Evolutionary conservation across 768 basidiomycete species (phyloP).

Genomic region (Suillus variegatus): DNA sequence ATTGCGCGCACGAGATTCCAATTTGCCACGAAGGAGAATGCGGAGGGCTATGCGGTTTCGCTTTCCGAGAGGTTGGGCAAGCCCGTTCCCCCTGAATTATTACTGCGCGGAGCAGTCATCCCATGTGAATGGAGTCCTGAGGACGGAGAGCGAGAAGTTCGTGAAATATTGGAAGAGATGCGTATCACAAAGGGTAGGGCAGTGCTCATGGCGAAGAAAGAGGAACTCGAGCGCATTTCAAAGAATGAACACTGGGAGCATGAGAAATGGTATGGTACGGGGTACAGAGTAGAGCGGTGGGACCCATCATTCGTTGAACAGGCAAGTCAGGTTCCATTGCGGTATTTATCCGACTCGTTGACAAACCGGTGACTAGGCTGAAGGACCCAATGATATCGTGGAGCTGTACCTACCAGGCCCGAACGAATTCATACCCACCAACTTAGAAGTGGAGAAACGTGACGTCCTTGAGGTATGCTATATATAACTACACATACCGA

Average conservation of each 20-base stretch:
- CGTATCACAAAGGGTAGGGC: slow-evolving; percentile 61
- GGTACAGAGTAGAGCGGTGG: slow-evolving; percentile 75
- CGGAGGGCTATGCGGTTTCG: slow-evolving; percentile 78
- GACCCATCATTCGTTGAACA: slow-evolving; percentile 60
- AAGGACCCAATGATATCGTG: slow-evolving; percentile 58
- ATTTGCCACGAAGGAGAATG: slow-evolving; percentile 81
- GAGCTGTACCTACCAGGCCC: slow-evolving; percentile 80
- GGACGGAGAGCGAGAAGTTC: slow-evolving; percentile 51
- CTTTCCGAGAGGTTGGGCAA: slow-evolving; percentile 74
- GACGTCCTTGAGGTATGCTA: slow-evolving; percentile 59
- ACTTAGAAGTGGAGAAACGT: slow-evolving; percentile 80
- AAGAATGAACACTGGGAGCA: slow-evolving; percentile 62
- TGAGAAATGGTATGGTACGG: slow-evolving; percentile 93
- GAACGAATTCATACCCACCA: slow-evolving; percentile 89
- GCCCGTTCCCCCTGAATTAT: slow-evolving; percentile 78
- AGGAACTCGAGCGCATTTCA: slow-evolving; percentile 55
- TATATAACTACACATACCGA: neutral
- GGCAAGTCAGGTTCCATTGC: slow-evolving; percentile 32
- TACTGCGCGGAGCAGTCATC: slow-evolving; percentile 71
- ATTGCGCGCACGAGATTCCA: slow-evolving; percentile 78
- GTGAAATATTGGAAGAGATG: slow-evolving; percentile 61
- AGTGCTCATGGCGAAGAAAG: slow-evolving; percentile 77
- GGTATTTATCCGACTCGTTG: neutral
- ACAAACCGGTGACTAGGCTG: slow-evolving; percentile 46
- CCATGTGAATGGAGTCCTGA: slow-evolving; percentile 72